Base-by-base conservation (phyloP, 1,284 basidiomycete species). In the Lentinula novae-zelandiae region DNA sequence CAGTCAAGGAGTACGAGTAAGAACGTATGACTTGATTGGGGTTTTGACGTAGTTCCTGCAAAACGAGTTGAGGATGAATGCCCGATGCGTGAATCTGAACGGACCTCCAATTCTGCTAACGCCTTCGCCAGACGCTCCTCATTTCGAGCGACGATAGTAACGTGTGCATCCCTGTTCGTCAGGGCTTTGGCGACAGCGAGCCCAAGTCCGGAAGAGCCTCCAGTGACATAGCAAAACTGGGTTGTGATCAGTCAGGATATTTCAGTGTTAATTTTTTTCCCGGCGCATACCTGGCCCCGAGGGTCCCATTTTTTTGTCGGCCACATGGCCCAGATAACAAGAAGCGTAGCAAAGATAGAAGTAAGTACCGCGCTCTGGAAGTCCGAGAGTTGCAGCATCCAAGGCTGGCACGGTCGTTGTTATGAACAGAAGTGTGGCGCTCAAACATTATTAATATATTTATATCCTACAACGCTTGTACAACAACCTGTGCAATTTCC, bases 181-280 rank as follows among this genome's bases (percentile, higher is more conserved):
- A 95, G 80, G 42, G 87, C 76, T 42, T 82, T 77, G 0, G 92
- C 89, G 0, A 95, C 76, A 0, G 86, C 80, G 12, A 92, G 80
- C 6, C 94, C 93, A 1, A 94, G 81, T 0, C 93, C 93, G 22
- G 86, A 80, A 9, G 87, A 90, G 0, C 92, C 93, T 27, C 93
- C 94, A 9, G 92, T 90, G 57, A 95, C 77, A 70, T 89, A 91
- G 71, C 84, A 86, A 68, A 87, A 87, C 89, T 92, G 38, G 12
- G 33, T 20, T 17, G 49, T 33, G 22, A 27, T 1, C 8, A 12
- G 31, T 33, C n/a, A 44, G 38, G 31, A 38, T 27, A 10, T 15
- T 20, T 36, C 8, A 15, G 15, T 17, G 22, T 15, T 13, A 12
- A 38, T 17, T 34, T 13, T 50, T 8, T 50, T 6, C 4, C 27